Evolutionary conservation across 2,329 filamentous ascomycete genomes (phyloP).

Genomic region (Cercospora nicotianae): DNA sequence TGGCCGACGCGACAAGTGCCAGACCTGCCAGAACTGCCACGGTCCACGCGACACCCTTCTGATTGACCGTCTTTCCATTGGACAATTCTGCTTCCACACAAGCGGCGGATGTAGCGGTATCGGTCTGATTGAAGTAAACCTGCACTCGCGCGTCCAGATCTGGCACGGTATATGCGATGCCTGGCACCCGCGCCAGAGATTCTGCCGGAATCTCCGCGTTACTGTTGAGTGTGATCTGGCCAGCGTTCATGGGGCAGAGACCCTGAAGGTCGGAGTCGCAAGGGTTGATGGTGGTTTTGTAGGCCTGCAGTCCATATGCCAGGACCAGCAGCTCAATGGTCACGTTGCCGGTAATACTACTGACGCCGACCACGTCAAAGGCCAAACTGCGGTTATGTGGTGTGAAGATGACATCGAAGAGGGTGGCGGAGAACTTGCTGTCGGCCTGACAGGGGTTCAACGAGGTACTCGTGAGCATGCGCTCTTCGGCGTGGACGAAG

Average conservation of each 20-base stretch:
- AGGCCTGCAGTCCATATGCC: constrained; percentile 77
- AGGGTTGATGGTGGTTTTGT: constrained; percentile 70
- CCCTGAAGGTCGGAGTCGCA: constrained; percentile 69
- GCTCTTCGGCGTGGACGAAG: constrained; percentile 55
- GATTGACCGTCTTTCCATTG: constrained; percentile 89
- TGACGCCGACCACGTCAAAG: constrained; percentile 77
- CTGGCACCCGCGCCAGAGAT: constrained; percentile 67
- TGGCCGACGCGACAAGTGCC: constrained; percentile 78
- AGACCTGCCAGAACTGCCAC: constrained; percentile 85
- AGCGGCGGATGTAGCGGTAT: constrained; percentile 66
- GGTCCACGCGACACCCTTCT: constrained; percentile 84
- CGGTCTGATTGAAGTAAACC: constrained; percentile 74
- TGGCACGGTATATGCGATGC: constrained; percentile 83
- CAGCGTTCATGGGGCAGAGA: constrained; percentile 88
- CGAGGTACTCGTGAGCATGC: constrained; percentile 76
- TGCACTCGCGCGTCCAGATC: constrained; percentile 85
- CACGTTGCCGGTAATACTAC: constrained; percentile 79
- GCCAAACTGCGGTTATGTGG: constrained; percentile 70
- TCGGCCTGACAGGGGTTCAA: constrained; percentile 82
- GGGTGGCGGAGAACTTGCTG: constrained; percentile 80
- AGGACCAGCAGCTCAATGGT: constrained; percentile 72
- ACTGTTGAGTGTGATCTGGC: constrained; percentile 74
- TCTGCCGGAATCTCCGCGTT: constrained; percentile 61
- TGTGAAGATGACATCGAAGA: constrained; percentile 83
- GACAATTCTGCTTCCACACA: constrained; percentile 86